Conservation (phyloP, 345 rosid species). For the Pistacia atlantica region DNA sequence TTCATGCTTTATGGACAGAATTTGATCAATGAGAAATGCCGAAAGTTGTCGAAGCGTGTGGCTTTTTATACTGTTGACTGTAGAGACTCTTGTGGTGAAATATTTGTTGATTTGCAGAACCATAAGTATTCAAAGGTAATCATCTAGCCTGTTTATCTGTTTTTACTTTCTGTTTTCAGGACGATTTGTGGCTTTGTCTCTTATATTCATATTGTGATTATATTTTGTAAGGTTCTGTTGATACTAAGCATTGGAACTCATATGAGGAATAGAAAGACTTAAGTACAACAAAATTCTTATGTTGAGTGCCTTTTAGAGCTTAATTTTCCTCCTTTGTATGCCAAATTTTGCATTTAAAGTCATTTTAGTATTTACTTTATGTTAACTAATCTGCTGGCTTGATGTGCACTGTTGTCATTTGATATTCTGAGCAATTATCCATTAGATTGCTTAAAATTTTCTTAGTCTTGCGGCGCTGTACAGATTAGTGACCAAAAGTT, state of each 20-base stretch:
- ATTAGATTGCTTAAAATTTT: neutral
- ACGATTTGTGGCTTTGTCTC: neutral
- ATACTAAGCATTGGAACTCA: neutral
- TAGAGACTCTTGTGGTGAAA: constrained; percentile 84
- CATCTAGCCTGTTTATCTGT: neutral
- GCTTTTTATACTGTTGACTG: constrained; percentile 88
- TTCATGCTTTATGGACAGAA: constrained; percentile 44
- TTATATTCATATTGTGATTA: neutral
- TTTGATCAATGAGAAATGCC: constrained; percentile 74
- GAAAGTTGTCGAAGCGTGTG: constrained; percentile 64
- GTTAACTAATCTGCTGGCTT: neutral
- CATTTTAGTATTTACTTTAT: neutral
- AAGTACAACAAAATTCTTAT: neutral
- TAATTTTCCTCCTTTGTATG: neutral
- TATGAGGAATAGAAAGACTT: neutral
- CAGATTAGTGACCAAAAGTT: neutral
- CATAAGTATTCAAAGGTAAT: constrained; percentile 49
- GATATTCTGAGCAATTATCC: neutral
- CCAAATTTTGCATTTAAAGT: neutral
- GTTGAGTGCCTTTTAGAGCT: neutral
- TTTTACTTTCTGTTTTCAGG: neutral
- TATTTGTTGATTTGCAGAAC: constrained; percentile 81
- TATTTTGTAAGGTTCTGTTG: neutral
- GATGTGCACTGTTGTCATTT: neutral
- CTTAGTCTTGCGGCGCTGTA: neutral